Evolutionary conservation across 2,329 filamentous ascomycete genomes (phyloP).

Genomic region (Alternaria infectoria): DNA sequence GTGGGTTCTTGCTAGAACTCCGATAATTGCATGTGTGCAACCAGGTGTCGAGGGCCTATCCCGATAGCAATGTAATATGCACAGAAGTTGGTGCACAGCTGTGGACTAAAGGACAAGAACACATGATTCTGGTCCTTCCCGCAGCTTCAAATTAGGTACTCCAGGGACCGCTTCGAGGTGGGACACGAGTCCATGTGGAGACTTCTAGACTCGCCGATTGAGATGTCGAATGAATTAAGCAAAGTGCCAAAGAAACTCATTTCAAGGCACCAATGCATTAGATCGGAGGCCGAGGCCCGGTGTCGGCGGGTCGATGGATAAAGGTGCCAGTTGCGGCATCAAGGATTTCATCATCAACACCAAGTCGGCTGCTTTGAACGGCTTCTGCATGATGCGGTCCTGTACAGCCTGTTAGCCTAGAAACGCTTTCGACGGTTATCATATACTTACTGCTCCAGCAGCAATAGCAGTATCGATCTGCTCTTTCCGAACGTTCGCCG

Average conservation of each 20-base stretch:
- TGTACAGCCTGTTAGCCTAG: slow-evolving; percentile 9
- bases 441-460: slow-evolving; percentile 40
- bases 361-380: slow-evolving; percentile 44
- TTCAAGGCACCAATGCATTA: slow-evolving; percentile 24
- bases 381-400: slow-evolving; percentile 47
- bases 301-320: slow-evolving; percentile 24
- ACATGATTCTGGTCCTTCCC: not conserved
- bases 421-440: not conserved
- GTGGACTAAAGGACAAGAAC: not conserved
- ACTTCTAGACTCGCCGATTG: not conserved
- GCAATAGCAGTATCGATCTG: slow-evolving; percentile 44
- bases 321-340: slow-evolving; percentile 28
- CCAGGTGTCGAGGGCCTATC: not conserved
- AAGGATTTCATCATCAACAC: slow-evolving; percentile 45
- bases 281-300: slow-evolving; percentile 14
- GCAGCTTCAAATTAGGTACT: not conserved
- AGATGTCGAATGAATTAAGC: not conserved
- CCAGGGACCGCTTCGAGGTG: not conserved
- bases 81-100: not conserved
- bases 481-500: slow-evolving; percentile 46
- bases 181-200: not conserved
- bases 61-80: not conserved
- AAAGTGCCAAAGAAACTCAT: not conserved
- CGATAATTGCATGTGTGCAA: not conserved
- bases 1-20: not conserved